These are phyloP conservation scores for Zygosaccharomyces rouxii DNA, from an alignment of 805 yeast species.

Conservation along the genomic window DNA sequence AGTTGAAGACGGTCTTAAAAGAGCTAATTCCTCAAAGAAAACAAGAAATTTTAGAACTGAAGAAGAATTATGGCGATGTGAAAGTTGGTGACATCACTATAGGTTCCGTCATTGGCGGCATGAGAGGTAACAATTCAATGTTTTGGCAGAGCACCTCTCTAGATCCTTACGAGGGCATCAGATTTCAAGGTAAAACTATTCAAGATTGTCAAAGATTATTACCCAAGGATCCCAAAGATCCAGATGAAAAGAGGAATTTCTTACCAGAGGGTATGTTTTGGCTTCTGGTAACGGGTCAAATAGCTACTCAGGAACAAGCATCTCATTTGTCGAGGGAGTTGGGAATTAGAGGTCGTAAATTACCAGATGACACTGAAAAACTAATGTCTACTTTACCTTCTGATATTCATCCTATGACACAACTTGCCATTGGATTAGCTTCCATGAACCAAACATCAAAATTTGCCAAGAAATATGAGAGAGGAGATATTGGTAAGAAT, in stretches of 20 bases:
- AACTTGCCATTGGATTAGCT: constrained; percentile 68
- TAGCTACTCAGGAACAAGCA: constrained; percentile 59
- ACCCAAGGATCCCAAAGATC: constrained; percentile 41
- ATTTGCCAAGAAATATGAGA: constrained; percentile 68
- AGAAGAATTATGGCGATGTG: constrained; percentile 34
- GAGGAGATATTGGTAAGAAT: constrained; percentile 57
- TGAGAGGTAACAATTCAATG: constrained; percentile 72
- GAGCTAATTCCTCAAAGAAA: constrained; percentile 42
- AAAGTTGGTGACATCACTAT: constrained; percentile 45
- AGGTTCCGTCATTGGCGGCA: constrained; percentile 56
- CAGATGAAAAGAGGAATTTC: constrained; percentile 51
- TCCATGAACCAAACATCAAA: constrained; percentile 67
- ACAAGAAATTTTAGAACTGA: constrained; percentile 40
- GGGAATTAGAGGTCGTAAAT: constrained; percentile 52
- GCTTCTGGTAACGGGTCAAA: constrained; percentile 70
- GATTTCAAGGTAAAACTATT: constrained; percentile 73
- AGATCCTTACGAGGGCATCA: constrained; percentile 72
- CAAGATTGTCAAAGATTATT: constrained; percentile 62
- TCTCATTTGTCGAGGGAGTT: constrained; percentile 53
- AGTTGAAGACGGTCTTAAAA: constrained; percentile 26
- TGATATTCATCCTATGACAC: constrained; percentile 80
- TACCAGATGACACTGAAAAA: constrained; percentile 61
- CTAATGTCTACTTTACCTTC: constrained; percentile 61
- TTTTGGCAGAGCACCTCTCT: constrained; percentile 79
- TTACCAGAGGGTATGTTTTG: constrained; percentile 76